phyloP scores from a whole-genome alignment of 257 asterid species.

The Przewalskia tangutica region DNA sequence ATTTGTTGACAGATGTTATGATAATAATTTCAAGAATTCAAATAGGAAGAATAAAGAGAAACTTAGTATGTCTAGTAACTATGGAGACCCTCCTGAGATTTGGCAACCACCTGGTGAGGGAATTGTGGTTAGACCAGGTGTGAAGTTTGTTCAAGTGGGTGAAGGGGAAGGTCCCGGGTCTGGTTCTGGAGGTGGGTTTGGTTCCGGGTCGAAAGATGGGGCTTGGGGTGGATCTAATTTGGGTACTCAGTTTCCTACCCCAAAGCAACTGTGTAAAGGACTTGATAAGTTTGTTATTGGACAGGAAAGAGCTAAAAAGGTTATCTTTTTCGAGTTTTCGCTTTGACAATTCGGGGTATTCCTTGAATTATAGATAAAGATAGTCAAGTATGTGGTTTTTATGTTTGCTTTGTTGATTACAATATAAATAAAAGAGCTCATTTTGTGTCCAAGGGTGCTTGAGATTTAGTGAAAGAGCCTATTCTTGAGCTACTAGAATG shows the following conservation, averaged over 20 bases:
- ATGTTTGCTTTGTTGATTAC: not conserved
- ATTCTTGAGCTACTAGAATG: not conserved
- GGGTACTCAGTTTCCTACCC: conserved; percentile 74
- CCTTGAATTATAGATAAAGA: not conserved
- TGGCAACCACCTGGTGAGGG: conserved; percentile 96
- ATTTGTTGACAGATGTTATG: conserved; percentile 15
- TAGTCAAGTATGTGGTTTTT: not conserved
- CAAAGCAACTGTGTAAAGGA: conserved; percentile 91
- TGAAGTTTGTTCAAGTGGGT: conserved; percentile 43
- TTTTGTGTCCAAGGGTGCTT: not conserved
- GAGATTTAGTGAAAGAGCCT: not conserved
- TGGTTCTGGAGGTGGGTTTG: conserved; percentile 52
- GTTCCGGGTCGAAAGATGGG: conserved; percentile 44
- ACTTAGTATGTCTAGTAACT: conserved; percentile 36
- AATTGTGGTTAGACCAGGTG: conserved; percentile 65
- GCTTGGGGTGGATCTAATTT: conserved; percentile 93
- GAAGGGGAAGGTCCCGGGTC: conserved; percentile 39
- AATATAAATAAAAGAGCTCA: not conserved
- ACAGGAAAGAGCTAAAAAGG: conserved; percentile 97
- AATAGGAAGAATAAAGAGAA: conserved; percentile 12
- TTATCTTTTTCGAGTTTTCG: conserved; percentile 4
- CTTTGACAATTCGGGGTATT: not conserved
- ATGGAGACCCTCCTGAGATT: conserved; percentile 96
- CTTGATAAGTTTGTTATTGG: conserved; percentile 97
- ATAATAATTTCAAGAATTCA: conserved; percentile 8